phyloP scores from a whole-genome alignment of 2,329 filamentous ascomycete genomes.

The Pseudogymnoascus sp. region DNA sequence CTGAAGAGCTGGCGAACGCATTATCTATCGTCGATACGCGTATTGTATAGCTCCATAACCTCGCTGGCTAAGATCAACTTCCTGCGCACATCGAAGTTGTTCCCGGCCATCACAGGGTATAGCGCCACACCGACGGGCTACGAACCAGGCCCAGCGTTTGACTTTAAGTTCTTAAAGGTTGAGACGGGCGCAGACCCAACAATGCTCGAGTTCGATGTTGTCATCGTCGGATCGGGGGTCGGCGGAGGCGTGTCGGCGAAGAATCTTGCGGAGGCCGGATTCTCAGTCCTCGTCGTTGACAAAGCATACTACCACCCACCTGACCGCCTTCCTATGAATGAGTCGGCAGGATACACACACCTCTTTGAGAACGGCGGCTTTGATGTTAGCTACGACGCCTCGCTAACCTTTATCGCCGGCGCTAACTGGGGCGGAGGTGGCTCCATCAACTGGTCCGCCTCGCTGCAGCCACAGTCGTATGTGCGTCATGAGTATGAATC shows the following conservation, averaged over 20 bases:
- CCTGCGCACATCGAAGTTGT: conserved; percentile 44
- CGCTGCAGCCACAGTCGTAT: conserved; percentile 58
- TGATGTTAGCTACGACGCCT: conserved; percentile 45
- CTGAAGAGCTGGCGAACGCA: conserved; percentile 53
- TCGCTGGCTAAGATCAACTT: conserved; percentile 40
- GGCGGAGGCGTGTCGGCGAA: conserved; percentile 77
- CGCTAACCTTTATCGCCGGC: conserved; percentile 56
- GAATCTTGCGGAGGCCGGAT: conserved; percentile 66
- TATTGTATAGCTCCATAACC: conserved; percentile 47
- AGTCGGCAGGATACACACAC: conserved; percentile 48
- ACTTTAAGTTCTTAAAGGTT: conserved; percentile 28
- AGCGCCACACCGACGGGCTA: conserved; percentile 41
- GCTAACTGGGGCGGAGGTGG: conserved; percentile 78
- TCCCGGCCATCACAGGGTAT: conserved; percentile 51
- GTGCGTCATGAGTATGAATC: conserved; percentile 72
- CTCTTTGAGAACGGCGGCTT: conserved; percentile 63
- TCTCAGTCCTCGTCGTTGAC: conserved; percentile 70
- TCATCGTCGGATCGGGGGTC: conserved; percentile 80
- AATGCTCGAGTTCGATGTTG: conserved; percentile 66
- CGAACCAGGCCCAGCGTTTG: conserved; percentile 29
- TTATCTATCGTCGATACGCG: conserved; percentile 45
- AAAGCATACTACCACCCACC: conserved; percentile 71
- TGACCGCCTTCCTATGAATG: conserved; percentile 64
- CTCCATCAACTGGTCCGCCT: conserved; percentile 74
- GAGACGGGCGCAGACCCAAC: conserved; percentile 34